These are phyloP conservation scores for Rhodotorula sphaerocarpa DNA, from an alignment of 768 basidiomycete species.

Conservation along the genomic window DNA sequence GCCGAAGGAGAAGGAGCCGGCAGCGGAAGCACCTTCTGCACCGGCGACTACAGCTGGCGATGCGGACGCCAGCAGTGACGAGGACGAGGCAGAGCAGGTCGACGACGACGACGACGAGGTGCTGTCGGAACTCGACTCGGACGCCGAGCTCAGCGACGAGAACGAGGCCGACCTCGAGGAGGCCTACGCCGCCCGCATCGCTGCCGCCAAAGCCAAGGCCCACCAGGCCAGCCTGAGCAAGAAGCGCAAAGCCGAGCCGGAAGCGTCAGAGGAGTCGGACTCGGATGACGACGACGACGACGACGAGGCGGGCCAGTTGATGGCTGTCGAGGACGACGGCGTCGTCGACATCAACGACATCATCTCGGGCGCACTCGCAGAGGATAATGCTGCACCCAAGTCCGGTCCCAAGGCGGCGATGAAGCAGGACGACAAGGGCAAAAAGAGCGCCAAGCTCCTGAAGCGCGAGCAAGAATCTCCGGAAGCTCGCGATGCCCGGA, in stretches of 20 bases:
- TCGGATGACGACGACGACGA: not conserved
- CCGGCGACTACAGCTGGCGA: not conserved
- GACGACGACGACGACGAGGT: not conserved
- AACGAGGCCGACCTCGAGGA: not conserved
- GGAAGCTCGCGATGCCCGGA: conserved; percentile 66
- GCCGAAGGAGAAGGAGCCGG: conserved; percentile 9
- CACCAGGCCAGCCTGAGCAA: not conserved
- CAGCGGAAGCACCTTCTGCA: not conserved
- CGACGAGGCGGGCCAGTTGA: not conserved
- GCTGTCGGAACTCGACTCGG: not conserved
- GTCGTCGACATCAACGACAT: conserved; percentile 24
- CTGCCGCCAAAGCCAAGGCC: not conserved
- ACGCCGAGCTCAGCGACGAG: not conserved
- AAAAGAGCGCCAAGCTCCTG: conserved; percentile 36
- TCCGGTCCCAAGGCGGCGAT: conserved; percentile 39
- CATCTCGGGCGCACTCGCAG: conserved; percentile 21
- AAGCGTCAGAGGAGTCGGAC: not conserved
- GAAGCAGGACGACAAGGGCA: conserved; percentile 40
- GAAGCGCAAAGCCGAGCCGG: not conserved
- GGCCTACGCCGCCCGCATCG: not conserved
- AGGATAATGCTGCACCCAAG: conserved; percentile 18
- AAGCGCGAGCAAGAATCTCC: conserved; percentile 52
- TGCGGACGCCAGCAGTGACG: not conserved
- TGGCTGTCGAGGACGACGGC: not conserved
- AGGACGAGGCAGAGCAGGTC: not conserved